Percentiles rank a stretch among this genome's conserved stretches.
Conservation (phyloP, 371 early-diverging fungal species). For the Mortierella sp. region DNA sequence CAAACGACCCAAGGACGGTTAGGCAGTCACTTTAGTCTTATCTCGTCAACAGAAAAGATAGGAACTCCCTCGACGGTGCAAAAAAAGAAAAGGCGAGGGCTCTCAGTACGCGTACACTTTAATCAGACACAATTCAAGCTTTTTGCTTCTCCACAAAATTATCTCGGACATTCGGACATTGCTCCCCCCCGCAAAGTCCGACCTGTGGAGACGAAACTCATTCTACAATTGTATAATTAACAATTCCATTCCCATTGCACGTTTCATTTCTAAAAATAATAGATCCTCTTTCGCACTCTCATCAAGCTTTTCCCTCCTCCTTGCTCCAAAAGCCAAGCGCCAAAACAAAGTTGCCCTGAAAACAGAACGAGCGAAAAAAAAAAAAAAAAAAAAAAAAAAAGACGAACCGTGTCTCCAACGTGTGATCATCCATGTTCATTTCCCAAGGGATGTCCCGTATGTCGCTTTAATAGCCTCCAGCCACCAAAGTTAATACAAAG, state of each 20-base stretch:
- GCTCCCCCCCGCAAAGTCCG: background rate
- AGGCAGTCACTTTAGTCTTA: background rate
- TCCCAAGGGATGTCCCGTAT: background rate
- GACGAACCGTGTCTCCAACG: too few species aligned
- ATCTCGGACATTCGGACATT: background rate
- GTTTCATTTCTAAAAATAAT: background rate
- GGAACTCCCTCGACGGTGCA: background rate
- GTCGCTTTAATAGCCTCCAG: background rate
- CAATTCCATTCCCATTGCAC: background rate
- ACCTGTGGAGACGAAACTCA: conserved; percentile 1
- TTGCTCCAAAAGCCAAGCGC: background rate
- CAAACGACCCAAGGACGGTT: background rate
- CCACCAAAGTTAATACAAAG: background rate
- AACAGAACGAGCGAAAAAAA: background rate
- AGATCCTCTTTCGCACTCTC: background rate
- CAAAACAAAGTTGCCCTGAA: background rate
- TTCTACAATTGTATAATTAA: background rate
- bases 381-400: background rate
- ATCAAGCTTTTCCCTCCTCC: background rate
- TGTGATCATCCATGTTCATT: background rate
- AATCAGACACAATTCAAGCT: conserved; percentile 5
- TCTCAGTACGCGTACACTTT: conserved; percentile 6
- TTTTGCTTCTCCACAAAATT: conserved; percentile 8
- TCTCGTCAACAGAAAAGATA: background rate
- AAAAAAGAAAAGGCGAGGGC: conserved; percentile 5